Percentiles rank a stretch among this genome's conserved stretches.
Evolutionary conservation across 2,329 filamentous ascomycete genomes (phyloP).

Genomic region (Paraphaeosphaeria minitans): DNA sequence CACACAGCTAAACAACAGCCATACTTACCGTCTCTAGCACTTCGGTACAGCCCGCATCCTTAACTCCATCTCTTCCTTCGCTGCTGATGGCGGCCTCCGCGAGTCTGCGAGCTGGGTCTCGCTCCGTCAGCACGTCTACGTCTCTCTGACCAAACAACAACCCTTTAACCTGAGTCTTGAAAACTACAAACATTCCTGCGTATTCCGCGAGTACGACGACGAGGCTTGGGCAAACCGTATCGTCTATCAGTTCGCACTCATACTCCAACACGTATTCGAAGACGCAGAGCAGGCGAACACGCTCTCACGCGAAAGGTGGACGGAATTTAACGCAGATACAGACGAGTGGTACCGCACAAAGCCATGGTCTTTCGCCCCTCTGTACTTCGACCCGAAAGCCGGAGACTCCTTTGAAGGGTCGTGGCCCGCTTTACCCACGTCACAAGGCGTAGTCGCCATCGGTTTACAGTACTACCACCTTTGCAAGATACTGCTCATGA

Average conservation of each 20-base stretch:
- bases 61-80: conserved; percentile 46
- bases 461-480: conserved; percentile 39
- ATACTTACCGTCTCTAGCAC: conserved; percentile 19
- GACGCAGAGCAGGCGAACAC: conserved; percentile 22
- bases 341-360: conserved; percentile 41
- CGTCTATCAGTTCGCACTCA: conserved; percentile 37
- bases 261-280: conserved; percentile 36
- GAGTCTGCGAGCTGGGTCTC: conserved; percentile 51
- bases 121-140: conserved; percentile 50
- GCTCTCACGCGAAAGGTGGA: conserved; percentile 35
- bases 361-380: conserved; percentile 35
- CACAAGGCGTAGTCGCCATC: conserved; percentile 33
- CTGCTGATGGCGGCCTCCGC: conserved; percentile 46
- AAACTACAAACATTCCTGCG: conserved; percentile 36
- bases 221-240: conserved; percentile 41
- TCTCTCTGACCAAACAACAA: conserved; percentile 44
- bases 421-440: conserved; percentile 32
- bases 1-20: too few relatives aligned
- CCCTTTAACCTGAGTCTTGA: conserved; percentile 38
- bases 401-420: conserved; percentile 28
- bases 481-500: conserved; percentile 36
- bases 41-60: conserved; percentile 48
- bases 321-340: conserved; percentile 32
- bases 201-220: conserved; percentile 38
- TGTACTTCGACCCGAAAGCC: conserved; percentile 28